A percentile compares a stretch with the other conserved stretches of the same genome.
phyloP scores from a whole-genome alignment of 352 stramenopile genomes.

The Globisporangium emineosum region DNA sequence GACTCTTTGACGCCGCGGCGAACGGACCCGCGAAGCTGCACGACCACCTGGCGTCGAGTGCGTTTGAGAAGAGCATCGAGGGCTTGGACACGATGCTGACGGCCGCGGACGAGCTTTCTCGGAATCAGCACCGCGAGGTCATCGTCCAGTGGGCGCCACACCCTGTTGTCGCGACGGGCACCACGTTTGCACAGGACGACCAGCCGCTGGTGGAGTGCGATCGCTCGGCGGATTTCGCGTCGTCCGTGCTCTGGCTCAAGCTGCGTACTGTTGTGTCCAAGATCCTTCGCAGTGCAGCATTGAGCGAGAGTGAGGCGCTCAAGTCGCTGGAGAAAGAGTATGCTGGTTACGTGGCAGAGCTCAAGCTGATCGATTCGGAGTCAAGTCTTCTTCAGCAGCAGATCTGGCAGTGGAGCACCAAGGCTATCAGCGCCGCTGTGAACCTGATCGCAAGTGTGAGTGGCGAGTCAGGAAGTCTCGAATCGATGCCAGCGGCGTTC shows the following conservation, averaged over 20 bases:
- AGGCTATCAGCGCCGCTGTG: slow-evolving; percentile 15
- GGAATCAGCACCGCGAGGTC: slow-evolving; percentile 82
- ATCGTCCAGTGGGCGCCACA: slow-evolving; percentile 63
- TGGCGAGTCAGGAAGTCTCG: neutral
- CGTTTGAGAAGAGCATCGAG: slow-evolving; percentile 35
- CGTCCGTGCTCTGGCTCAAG: slow-evolving; percentile 62
- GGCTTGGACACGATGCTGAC: slow-evolving; percentile 43
- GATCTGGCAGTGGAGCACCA: slow-evolving; percentile 57
- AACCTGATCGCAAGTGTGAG: slow-evolving; percentile 8
- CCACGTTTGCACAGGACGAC: slow-evolving; percentile 40
- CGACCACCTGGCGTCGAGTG: slow-evolving; percentile 40
- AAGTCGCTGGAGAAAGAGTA: slow-evolving; percentile 33
- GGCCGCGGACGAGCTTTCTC: slow-evolving; percentile 31
- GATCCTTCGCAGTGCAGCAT: slow-evolving; percentile 37
- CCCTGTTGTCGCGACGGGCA: slow-evolving; percentile 29
- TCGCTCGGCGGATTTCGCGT: slow-evolving; percentile 44
- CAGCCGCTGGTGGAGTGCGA: slow-evolving; percentile 59
- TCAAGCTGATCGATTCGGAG: slow-evolving; percentile 15
- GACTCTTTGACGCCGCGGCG: slow-evolving; percentile 48
- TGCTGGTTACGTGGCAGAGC: slow-evolving; percentile 13
- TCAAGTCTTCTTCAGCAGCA: slow-evolving; percentile 23
- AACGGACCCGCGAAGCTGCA: slow-evolving; percentile 40
- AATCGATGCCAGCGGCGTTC: slow-evolving; percentile 16
- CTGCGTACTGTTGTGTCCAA: slow-evolving; percentile 50
- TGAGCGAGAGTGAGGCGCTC: slow-evolving; percentile 27